phyloP scores from a whole-genome alignment of 805 yeast genomes.

The Teunomyces barrocoloradensis region DNA sequence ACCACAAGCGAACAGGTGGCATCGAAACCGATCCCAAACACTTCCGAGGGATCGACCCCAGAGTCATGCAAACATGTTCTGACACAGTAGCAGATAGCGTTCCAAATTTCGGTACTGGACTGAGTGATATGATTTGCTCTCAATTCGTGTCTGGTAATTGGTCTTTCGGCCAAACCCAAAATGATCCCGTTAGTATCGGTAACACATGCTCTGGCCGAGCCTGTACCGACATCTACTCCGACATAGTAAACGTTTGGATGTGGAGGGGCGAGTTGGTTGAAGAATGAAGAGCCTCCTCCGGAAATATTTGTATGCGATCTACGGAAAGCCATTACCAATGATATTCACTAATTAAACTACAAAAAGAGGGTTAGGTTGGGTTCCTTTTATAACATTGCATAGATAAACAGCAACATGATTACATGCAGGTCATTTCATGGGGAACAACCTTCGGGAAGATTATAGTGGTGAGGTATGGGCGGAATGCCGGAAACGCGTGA shows the following conservation, averaged over 20 bases:
- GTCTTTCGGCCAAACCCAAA: constrained; percentile 72
- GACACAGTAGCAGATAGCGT: constrained; percentile 78
- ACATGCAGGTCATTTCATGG: not conserved
- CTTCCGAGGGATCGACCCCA: constrained; percentile 61
- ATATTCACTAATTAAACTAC: not conserved
- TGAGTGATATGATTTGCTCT: constrained; percentile 78
- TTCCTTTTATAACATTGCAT: constrained; percentile 1
- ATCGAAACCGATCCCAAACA: constrained; percentile 91
- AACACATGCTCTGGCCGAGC: constrained; percentile 92
- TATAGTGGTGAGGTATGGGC: not conserved
- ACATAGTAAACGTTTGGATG: constrained; percentile 55
- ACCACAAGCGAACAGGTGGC: constrained; percentile 96
- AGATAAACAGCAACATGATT: not conserved
- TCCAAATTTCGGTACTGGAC: constrained; percentile 89
- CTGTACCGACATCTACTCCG: constrained; percentile 97
- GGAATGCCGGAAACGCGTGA: not conserved
- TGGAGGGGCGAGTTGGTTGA: constrained; percentile 35
- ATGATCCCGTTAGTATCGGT: constrained; percentile 83
- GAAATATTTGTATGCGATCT: constrained; percentile 42
- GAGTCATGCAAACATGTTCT: constrained; percentile 71
- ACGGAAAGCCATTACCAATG: constrained; percentile 27
- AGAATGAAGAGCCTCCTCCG: constrained; percentile 37
- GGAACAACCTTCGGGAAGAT: not conserved
- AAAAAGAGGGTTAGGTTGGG: not conserved
- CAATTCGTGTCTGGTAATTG: constrained; percentile 73